phyloP scores from a whole-genome alignment of 768 basidiomycete species.

The Rhizopogon vinicolor region DNA sequence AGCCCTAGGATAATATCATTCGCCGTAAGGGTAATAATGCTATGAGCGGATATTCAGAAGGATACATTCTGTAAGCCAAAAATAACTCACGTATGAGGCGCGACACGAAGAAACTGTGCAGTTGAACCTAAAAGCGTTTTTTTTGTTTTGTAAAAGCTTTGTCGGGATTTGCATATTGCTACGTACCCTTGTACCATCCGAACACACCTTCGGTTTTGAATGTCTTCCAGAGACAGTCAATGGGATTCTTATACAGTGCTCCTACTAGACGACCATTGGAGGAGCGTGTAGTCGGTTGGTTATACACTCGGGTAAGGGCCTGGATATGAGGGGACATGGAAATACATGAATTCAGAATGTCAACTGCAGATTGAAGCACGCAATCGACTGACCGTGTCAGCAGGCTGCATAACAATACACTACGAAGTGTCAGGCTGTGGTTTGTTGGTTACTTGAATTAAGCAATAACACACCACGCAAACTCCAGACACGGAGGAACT shows the following conservation, averaged over 20 bases:
- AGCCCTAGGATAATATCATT: conserved; percentile 74
- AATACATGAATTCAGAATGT: neutral
- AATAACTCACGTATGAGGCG: conserved; percentile 76
- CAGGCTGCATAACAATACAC: conserved; percentile 93
- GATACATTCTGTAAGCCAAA: neutral
- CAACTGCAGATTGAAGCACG: neutral
- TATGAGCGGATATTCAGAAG: conserved; percentile 23
- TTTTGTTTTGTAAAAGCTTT: neutral
- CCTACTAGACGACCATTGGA: conserved; percentile 73
- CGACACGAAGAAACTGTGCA: conserved; percentile 90
- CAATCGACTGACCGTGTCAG: conserved; percentile 66
- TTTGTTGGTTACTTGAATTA: neutral
- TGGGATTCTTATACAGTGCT: conserved; percentile 81
- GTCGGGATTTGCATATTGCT: neutral
- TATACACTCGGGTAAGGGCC: conserved; percentile 93
- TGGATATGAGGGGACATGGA: conserved; percentile 20
- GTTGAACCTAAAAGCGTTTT: conserved; percentile 60
- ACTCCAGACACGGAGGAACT: conserved; percentile 87
- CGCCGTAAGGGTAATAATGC: conserved; percentile 86
- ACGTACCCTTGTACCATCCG: conserved; percentile 92
- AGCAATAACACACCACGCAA: conserved; percentile 69
- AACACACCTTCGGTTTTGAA: conserved; percentile 81
- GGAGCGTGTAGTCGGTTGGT: conserved; percentile 76
- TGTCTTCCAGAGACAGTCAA: conserved; percentile 97
- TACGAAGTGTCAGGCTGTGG: conserved; percentile 23